These are phyloP conservation scores for Aspergillus sclerotioniger DNA, from an alignment of 495 filamentous ascomycete species.

Conservation along the genomic window DNA sequence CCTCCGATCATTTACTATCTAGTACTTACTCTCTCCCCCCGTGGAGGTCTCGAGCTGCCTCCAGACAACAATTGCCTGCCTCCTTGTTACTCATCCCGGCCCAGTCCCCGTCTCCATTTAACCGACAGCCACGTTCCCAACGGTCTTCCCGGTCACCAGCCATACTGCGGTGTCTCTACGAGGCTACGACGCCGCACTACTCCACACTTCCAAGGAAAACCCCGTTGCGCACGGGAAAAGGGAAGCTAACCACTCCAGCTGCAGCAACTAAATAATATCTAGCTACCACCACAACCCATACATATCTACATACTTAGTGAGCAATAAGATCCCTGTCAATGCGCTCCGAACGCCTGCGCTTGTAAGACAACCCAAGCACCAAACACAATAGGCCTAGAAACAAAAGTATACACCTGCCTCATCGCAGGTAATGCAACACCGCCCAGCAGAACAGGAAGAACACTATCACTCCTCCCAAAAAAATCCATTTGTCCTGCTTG, in stretches of 20 bases:
- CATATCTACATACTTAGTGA: not conserved
- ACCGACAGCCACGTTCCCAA: too few relatives aligned
- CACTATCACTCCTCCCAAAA: slow-evolving; percentile 81
- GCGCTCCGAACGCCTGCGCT: slow-evolving; percentile 37
- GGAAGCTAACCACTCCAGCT: not conserved
- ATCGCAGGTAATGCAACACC: slow-evolving; percentile 80
- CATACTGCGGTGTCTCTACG: too few relatives aligned
- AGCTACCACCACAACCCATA: not conserved
- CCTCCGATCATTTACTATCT: too few relatives aligned
- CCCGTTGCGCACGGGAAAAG: not conserved
- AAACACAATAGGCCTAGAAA: slow-evolving; percentile 10
- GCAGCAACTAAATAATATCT: not conserved
- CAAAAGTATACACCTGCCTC: slow-evolving; percentile 14
- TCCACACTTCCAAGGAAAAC: not conserved
- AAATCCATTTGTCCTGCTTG: slow-evolving; percentile 97
- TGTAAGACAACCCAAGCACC: slow-evolving; percentile 24
- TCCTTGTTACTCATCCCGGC: too few relatives aligned
- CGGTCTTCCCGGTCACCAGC: too few relatives aligned
- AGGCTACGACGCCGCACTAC: not conserved
- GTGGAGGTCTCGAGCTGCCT: too few relatives aligned
- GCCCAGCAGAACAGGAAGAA: slow-evolving; percentile 93
- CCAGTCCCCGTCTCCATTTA: too few relatives aligned
- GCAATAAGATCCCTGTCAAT: not conserved
- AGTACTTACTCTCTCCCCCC: too few relatives aligned
- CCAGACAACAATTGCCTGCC: too few relatives aligned